A percentile compares a stretch with the other conserved stretches of the same genome.
phyloP scores from a whole-genome alignment of 768 basidiomycete species.

The Mycena alexandri region DNA sequence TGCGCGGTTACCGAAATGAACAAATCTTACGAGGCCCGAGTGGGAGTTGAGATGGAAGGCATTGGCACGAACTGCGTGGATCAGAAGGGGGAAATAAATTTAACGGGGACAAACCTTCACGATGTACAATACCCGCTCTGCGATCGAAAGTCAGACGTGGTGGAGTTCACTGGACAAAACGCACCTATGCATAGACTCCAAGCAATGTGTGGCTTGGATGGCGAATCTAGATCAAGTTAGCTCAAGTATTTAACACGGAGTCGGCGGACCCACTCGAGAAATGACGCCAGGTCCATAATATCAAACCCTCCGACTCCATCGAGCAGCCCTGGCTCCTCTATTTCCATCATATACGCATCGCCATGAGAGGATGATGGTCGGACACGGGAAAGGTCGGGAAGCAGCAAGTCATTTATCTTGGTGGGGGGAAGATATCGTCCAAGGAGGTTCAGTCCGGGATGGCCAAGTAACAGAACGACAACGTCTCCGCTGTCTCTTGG shows the following conservation, averaged over 20 bases:
- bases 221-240: conserved; percentile 65
- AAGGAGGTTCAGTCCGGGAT: conserved; percentile 77
- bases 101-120: conserved; percentile 63
- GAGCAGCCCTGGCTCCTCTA: conserved; percentile 58
- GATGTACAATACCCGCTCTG: conserved; percentile 72
- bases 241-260: neutral
- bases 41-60: conserved; percentile 81
- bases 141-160: conserved; percentile 11
- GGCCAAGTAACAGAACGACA: conserved; percentile 76
- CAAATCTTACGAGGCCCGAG: conserved; percentile 75
- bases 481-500: conserved; percentile 75
- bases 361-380: conserved; percentile 58
- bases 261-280: conserved; percentile 69
- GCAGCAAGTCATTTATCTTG: conserved; percentile 75
- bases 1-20: conserved; percentile 82
- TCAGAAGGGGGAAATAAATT: conserved; percentile 5
- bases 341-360: conserved; percentile 64
- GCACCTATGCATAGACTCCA: conserved; percentile 71
- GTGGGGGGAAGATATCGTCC: conserved; percentile 77
- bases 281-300: conserved; percentile 83
- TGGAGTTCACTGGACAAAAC: neutral
- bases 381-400: conserved; percentile 64
- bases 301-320: conserved; percentile 73
- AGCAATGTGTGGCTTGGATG: conserved; percentile 79
- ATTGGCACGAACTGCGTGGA: conserved; percentile 72